Percentiles rank a stretch among this genome's conserved stretches.
phyloP scores from a whole-genome alignment of 2,329 filamentous ascomycete genomes.

The Alternaria arborescens region DNA sequence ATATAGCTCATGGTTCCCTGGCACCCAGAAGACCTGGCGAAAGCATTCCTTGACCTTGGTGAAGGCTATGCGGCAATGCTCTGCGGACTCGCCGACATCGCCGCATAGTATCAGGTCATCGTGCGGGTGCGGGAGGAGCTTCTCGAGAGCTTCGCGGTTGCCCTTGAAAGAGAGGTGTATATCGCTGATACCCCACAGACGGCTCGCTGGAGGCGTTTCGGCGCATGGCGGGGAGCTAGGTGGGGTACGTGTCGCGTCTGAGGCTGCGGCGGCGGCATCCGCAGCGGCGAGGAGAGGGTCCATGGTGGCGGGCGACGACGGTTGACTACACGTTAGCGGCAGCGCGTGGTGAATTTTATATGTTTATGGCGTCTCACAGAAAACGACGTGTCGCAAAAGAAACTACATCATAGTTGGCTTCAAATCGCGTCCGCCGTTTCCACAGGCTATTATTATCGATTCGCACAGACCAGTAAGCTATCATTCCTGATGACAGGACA shows the following conservation, averaged over 20 bases:
- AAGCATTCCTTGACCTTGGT: slow-evolving; percentile 54
- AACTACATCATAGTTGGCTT: slow-evolving; percentile 4
- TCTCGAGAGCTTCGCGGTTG: slow-evolving; percentile 56
- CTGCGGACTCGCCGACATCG: slow-evolving; percentile 50
- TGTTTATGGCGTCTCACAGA: neutral
- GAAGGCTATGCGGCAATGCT: slow-evolving; percentile 49
- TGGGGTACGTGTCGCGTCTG: slow-evolving; percentile 11
- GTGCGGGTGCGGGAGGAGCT: slow-evolving; percentile 50
- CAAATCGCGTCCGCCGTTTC: slow-evolving; percentile 7
- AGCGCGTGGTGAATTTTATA: neutral
- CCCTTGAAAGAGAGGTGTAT: slow-evolving; percentile 58
- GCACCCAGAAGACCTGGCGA: slow-evolving; percentile 63
- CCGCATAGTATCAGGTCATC: slow-evolving; percentile 58
- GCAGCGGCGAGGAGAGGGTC: slow-evolving; percentile 36
- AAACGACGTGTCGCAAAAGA: neutral
- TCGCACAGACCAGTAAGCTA: slow-evolving; percentile 12
- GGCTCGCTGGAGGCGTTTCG: slow-evolving; percentile 26
- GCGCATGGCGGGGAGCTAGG: slow-evolving; percentile 19
- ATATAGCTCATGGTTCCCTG: slow-evolving; percentile 68
- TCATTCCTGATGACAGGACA: neutral
- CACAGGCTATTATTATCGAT: neutral
- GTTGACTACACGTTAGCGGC: neutral
- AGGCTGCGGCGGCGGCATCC: slow-evolving; percentile 15
- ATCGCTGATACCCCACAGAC: slow-evolving; percentile 58
- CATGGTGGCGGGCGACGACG: slow-evolving; percentile 20